These are phyloP conservation scores for Arctium minus DNA, from an alignment of 129 eudicot species.

Conservation along the genomic window DNA sequence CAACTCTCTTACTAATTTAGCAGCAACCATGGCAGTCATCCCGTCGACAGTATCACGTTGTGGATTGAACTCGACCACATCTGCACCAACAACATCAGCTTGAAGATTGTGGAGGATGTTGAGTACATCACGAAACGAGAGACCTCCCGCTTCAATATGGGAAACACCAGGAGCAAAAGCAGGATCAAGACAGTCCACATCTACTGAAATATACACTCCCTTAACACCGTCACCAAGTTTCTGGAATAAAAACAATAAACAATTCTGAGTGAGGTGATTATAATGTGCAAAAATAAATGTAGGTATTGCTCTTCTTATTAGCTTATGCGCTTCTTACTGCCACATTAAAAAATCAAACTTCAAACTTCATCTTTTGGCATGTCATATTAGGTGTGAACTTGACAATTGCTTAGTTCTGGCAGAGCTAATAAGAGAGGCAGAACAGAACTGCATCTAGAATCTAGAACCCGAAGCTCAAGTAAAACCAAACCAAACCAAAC, in stretches of 20 bases:
- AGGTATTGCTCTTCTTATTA: neutral
- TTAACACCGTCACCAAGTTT: slow-evolving; percentile 95
- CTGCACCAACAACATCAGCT: slow-evolving; percentile 91
- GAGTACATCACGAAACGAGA: slow-evolving; percentile 83
- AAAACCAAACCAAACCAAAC: no score
- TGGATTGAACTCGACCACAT: slow-evolving; percentile 95
- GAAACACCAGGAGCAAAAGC: slow-evolving; percentile 98
- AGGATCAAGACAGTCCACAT: slow-evolving; percentile 93
- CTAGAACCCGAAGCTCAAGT: no score
- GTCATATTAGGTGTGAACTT: no score
- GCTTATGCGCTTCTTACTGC: no score
- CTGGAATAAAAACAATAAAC: slow-evolving; percentile 32
- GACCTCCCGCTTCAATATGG: slow-evolving; percentile 96
- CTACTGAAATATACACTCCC: slow-evolving; percentile 89
- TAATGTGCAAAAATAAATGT: neutral
- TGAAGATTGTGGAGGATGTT: slow-evolving; percentile 90
- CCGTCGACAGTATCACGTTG: slow-evolving; percentile 98
- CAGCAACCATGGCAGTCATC: slow-evolving; percentile 99
- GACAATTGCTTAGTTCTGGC: no score
- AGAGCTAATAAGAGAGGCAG: no score
- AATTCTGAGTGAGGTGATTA: slow-evolving; percentile 2
- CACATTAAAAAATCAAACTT: no score
- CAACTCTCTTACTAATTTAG: slow-evolving; percentile 84
- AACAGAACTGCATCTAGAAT: no score
- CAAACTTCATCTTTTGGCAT: no score